phyloP scores from a whole-genome alignment of 352 stramenopile genomes.

The Hyaloperonospora arabidopsidis region DNA sequence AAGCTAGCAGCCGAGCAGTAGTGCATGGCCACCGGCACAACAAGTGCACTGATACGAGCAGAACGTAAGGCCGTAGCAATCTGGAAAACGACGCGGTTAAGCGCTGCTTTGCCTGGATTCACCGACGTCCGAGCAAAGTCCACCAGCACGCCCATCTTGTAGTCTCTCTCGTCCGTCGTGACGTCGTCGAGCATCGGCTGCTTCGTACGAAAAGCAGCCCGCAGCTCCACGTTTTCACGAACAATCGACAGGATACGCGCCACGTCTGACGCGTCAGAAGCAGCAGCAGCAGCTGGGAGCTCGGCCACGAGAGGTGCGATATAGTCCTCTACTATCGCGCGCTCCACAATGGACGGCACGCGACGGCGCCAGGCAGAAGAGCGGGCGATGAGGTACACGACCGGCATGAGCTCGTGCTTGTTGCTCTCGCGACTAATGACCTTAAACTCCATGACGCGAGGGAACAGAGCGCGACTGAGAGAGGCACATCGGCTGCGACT shows the following conservation, averaged over 20 bases:
- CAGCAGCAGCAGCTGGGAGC: conserved; percentile 9
- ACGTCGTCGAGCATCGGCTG: conserved; percentile 18
- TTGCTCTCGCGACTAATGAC: conserved; percentile 61
- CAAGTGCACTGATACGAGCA: conserved; percentile 37
- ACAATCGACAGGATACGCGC: conserved; percentile 26
- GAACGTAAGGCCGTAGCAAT: conserved; percentile 37
- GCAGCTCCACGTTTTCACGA: conserved; percentile 27
- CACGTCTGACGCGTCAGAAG: conserved; percentile 4
- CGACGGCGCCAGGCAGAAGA: conserved; percentile 41
- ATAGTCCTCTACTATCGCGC: conserved; percentile 50
- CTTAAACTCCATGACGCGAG: conserved; percentile 71
- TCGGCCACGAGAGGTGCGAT: conserved; percentile 39
- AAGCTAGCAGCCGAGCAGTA: conserved; percentile 47
- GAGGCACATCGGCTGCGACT: conserved; percentile 18
- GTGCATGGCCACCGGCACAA: conserved; percentile 58
- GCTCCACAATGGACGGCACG: conserved; percentile 44
- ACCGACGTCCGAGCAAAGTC: conserved; percentile 32
- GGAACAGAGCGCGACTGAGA: conserved; percentile 43
- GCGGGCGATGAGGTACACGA: conserved; percentile 64
- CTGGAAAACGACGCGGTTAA: conserved; percentile 48
- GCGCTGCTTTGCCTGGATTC: conserved; percentile 34
- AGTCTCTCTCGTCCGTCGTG: conserved; percentile 40
- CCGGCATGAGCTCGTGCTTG: conserved; percentile 73
- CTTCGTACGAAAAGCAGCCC: conserved; percentile 45
- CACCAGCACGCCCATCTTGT: conserved; percentile 59